Evolutionary conservation across 352 stramenopile genomes (phyloP).

Genomic region (Phytophthora parvispora): DNA sequence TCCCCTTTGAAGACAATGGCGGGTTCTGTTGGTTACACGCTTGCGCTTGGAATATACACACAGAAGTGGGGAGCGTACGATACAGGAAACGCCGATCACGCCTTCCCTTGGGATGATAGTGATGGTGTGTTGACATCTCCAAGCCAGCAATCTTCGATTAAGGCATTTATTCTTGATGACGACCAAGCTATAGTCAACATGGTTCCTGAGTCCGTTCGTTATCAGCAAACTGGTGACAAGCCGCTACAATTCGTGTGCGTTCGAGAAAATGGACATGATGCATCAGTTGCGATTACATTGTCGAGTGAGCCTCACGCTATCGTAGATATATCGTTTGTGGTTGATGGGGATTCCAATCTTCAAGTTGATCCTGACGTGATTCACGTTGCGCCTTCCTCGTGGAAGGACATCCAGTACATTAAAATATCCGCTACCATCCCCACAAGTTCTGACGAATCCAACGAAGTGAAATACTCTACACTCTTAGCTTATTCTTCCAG

Average conservation of each 20-base stretch:
- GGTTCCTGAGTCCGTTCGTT: constrained; percentile 43
- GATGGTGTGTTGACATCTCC: constrained; percentile 66
- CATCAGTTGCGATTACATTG: constrained; percentile 47
- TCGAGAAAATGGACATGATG: constrained; percentile 50
- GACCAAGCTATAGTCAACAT: constrained; percentile 52
- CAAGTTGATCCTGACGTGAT: constrained; percentile 37
- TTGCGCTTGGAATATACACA: constrained; percentile 59
- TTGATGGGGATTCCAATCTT: constrained; percentile 31
- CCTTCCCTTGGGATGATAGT: constrained; percentile 56
- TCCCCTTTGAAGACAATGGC: constrained; percentile 35
- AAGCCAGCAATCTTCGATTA: constrained; percentile 15
- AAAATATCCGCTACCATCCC: constrained; percentile 27
- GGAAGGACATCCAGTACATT: constrained; percentile 34
- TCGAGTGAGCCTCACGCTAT: constrained; percentile 48
- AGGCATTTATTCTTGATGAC: constrained; percentile 64
- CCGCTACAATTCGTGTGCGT: constrained; percentile 52
- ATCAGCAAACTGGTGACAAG: constrained; percentile 28
- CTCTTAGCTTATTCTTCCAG: constrained; percentile 39
- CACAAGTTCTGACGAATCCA: background rate
- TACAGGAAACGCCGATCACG: constrained; percentile 60
- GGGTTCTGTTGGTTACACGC: constrained; percentile 38
- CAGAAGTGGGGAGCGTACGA: constrained; percentile 59
- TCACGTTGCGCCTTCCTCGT: constrained; percentile 37
- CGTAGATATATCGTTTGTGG: constrained; percentile 48
- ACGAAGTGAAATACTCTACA: constrained; percentile 35